Conservation (phyloP, 768 basidiomycete genomes). For the Postia placenta region DNA sequence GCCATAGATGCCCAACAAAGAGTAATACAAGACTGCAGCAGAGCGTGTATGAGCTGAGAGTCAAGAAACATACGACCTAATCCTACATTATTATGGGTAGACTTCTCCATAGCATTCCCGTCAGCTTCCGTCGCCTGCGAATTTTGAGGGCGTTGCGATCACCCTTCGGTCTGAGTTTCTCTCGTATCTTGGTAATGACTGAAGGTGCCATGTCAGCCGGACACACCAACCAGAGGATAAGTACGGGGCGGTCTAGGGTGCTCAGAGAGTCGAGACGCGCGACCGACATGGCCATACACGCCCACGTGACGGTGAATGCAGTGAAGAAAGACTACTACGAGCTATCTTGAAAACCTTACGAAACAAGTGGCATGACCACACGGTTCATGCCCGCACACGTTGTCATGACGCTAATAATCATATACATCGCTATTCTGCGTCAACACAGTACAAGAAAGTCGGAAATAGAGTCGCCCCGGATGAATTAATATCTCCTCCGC, state of each 20-base stretch:
- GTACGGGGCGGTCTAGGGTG: too few relatives aligned
- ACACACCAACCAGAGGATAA: too few relatives aligned
- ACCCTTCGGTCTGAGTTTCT: slow-evolving; percentile 6
- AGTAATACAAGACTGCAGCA: slow-evolving; percentile 49
- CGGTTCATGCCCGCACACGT: neutral
- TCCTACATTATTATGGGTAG: slow-evolving; percentile 24
- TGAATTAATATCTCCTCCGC: slow-evolving; percentile 21
- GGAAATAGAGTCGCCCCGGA: neutral
- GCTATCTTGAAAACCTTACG: too few relatives aligned
- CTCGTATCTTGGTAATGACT: slow-evolving; percentile 3
- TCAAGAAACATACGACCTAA: neutral
- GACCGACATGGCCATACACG: too few relatives aligned
- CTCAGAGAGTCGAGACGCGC: too few relatives aligned
- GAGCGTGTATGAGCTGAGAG: too few relatives aligned
- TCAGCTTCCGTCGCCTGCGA: slow-evolving; percentile 36
- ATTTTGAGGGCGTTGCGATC: slow-evolving; percentile 32
- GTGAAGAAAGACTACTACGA: too few relatives aligned
- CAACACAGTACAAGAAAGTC: neutral
- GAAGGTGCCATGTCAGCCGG: too few relatives aligned
- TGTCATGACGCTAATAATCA: neutral
- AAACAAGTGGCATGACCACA: neutral
- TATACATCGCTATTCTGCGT: neutral
- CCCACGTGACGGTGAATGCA: too few relatives aligned
- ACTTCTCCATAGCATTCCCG: slow-evolving; percentile 27
- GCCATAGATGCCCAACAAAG: slow-evolving; percentile 71